Base-by-base conservation (phyloP, 2,329 filamentous ascomycete species). In the Metarhizium rileyi region DNA sequence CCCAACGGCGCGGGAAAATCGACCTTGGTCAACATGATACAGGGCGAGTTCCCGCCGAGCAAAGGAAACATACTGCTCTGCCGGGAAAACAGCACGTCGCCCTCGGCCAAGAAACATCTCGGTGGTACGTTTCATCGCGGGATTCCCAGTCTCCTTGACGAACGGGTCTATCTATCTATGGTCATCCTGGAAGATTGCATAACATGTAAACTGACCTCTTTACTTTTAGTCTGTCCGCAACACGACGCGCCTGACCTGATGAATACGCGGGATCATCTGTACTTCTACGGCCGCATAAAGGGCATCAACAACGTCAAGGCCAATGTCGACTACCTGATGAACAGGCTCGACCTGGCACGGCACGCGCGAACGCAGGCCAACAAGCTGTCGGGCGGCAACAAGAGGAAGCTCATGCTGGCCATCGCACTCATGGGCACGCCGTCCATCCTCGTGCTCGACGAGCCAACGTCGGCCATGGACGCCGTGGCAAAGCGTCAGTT, bases 351-450 rank as follows among this genome's bases (percentile, higher is more conserved):
- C 1, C 73, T 95, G 0, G 66, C 74, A 4, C 74, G 77, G 0
- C 91, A 89, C 68, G 70, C 78, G 4, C 72, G 79, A 12, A 78
- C 87, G 8, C 84, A 88, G 72, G 88, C 87, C 0, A 77, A 77
- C 46, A 84, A 85, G 48, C 75, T 95, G 0, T 89, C 84, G 0
- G 89, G 89, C 4, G 89, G 90, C 22, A 95, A 94, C 68, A 90
- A 93, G 71, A 75, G 89, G 10, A 95, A 95, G 66, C 71, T 95
- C 1, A 87, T 80, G 4, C 75, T 95, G 0, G 89, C 84, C 1
- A 93, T 95, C 48, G 88, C 90, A 0, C 70, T 95, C 0, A 91
- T 94, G 75, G 89, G 89, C 5, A 90, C 93, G 58, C 89, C 88
- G 0, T 80, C 81, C 0, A 87, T 94, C 0, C 70, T 95, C 0